Evolutionary conservation across 768 basidiomycete species (phyloP), one percentile per base, ranked within the genome.

Genomic region (Pulveroboletus ravenelii): DNA sequence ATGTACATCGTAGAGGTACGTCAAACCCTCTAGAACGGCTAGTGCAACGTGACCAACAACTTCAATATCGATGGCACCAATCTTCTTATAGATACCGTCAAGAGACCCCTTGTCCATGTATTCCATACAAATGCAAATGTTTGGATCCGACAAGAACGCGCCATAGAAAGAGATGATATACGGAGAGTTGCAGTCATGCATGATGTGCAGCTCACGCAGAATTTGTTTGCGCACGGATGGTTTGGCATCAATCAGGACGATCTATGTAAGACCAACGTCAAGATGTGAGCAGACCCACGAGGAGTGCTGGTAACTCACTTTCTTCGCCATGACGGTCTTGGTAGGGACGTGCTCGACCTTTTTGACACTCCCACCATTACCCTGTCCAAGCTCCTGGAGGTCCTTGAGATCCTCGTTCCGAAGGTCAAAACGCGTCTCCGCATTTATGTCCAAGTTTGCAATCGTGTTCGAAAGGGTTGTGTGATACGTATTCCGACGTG

Each of bases 71-170:
- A 99, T 91, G 29, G 96, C 75, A 1, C 96, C 96, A 62, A 90
- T 91, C 67, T 86, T 85, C 75, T 96, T 95, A 75, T 98, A 98
- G 57, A 99, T 93, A 30, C 86, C 84, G 67, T 99, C 96, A 9
- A 96, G 76, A 9, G 86, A 93, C 54, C 92, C 89, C 68, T 91
- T 93, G 77, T 95, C 88, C 89, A 88, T 88, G 69, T 71, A 89
- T 67, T 99, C 96, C 87, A 99, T 97, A 72, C 93, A 98, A 46
- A 97, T 95, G 70, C 96, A 96, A 64, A 99, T 95, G 63, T 98
- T 97, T 12, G 95, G 95, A 69, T 99, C 96, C 3, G 89, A 84
- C 30, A 98, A 76, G 72, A 93, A 99, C 46, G 96, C 96, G 54
- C 96, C 96, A 65, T 87, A 94, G 74, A 97, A 99, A 0, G 90